Evolutionary conservation across 306 rosid species (phyloP).

Genomic region (Echinosophora koreensis): DNA sequence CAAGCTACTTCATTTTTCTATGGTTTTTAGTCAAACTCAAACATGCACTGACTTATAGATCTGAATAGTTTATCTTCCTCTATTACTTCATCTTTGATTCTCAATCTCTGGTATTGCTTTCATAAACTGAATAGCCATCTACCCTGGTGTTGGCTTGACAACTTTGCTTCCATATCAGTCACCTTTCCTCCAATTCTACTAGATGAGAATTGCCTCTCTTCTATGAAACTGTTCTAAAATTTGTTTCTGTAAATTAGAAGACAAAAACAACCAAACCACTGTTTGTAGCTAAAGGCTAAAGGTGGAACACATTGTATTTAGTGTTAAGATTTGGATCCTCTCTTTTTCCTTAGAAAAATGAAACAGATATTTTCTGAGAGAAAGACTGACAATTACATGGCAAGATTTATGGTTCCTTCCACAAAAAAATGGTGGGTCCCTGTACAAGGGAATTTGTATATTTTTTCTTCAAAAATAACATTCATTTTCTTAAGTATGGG

Average conservation of each 20-base stretch:
- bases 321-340: slow-evolving; percentile 27
- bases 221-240: slow-evolving; percentile 9
- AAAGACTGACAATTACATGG: neutral
- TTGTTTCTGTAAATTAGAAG: slow-evolving; percentile 22
- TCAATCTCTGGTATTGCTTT: slow-evolving; percentile 1
- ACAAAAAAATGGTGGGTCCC: neutral
- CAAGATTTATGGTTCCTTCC: slow-evolving; percentile 21
- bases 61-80: slow-evolving; percentile 1
- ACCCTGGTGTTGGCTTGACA: neutral
- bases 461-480: neutral
- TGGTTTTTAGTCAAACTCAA: neutral
- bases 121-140: slow-evolving; percentile 26
- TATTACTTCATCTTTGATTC: slow-evolving; percentile 12
- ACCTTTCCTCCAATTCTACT: too few relatives aligned
- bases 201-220: neutral
- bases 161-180: neutral
- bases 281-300: slow-evolving; percentile 26
- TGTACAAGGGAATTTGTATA: slow-evolving; percentile 15
- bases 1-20: neutral
- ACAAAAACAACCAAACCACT: slow-evolving; percentile 2
- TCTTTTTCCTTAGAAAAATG: slow-evolving; percentile 9
- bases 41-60: slow-evolving; percentile 5
- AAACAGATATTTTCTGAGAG: neutral
- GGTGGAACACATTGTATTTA: slow-evolving; percentile 28
- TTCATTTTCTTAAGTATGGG: slow-evolving; percentile 31